Base-by-base conservation (phyloP, 495 filamentous ascomycete species). In the Trichocladium uniseriatum region DNA sequence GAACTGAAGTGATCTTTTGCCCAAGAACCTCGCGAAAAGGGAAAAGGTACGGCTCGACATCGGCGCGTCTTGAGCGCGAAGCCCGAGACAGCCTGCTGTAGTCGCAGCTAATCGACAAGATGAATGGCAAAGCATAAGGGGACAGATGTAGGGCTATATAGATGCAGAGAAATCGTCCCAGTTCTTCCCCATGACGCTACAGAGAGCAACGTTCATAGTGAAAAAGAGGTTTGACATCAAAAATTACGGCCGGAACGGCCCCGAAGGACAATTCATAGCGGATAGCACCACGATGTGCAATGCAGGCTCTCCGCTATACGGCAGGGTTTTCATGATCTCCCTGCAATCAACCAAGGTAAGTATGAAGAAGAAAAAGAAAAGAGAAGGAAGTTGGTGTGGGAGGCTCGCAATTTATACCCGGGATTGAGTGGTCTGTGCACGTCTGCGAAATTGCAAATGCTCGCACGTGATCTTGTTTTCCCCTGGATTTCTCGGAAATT, bases 171-270 rank as follows among this genome's bases (percentile, higher is more conserved):
- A n/a, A n/a, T n/a, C n/a, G n/a, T n/a, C n/a, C n/a, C n/a, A n/a
- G n/a, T n/a, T n/a, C n/a, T n/a, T n/a, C n/a, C n/a, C n/a, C n/a
- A n/a, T n/a, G n/a, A n/a, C n/a, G n/a, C n/a, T n/a, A n/a, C n/a
- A n/a, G n/a, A n/a, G 1, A 28, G 31, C 48, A 28, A 21, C 24
- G 39, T 27, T 10, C 42, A 38, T 14, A 46, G 34, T 39, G 49
- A 51, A 51, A 51, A 46, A 45, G 43, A 32, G 16, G 11, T 8
- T 6, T 27, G 42, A 45, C 34, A 51, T 51, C 42, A 51, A 39
- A 51, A 51, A 51, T 51, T 51, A 37, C 42, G 32, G 36, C 42
- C 32, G 42, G 49, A 45, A 51, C n/a, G n/a, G n/a, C n/a, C n/a
- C n/a, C n/a, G n/a, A n/a, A n/a, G 48, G 48, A n/a, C 48, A 51